Percentiles rank a stretch among this genome's conserved stretches.
These are phyloP conservation scores for Nicotiana paniculata DNA, from an alignment of 257 asterid species.

Conservation along the genomic window DNA sequence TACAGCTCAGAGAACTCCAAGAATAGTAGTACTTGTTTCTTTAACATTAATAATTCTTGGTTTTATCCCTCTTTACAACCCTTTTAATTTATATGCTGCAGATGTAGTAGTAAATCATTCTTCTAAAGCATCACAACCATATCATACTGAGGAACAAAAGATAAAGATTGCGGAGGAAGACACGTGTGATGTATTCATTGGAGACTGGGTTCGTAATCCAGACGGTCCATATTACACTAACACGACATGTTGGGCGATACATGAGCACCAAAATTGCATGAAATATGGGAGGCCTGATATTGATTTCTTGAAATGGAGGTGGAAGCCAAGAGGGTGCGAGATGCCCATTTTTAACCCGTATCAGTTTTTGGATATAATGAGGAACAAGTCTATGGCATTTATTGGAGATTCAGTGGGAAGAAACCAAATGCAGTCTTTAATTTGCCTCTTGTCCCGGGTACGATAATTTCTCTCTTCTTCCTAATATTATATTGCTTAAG, in stretches of 20 bases:
- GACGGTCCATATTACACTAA: conserved; percentile 53
- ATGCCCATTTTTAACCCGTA: conserved; percentile 39
- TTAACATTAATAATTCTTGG: conserved; percentile 8
- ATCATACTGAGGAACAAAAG: conserved; percentile 11
- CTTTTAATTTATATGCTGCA: not conserved
- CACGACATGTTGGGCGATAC: conserved; percentile 51
- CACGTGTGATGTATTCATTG: conserved; percentile 37
- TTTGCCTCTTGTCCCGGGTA: conserved; percentile 55
- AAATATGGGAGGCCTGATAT: conserved; percentile 50
- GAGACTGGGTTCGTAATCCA: conserved; percentile 51
- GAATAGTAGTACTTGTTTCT: not conserved
- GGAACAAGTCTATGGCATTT: conserved; percentile 45
- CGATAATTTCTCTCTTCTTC: not conserved
- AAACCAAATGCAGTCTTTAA: conserved; percentile 61
- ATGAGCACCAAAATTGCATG: conserved; percentile 66
- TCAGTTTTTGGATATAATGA: conserved; percentile 42
- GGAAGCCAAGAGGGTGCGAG: conserved; percentile 55
- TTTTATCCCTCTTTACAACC: conserved; percentile 9
- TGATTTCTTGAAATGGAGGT: conserved; percentile 44
- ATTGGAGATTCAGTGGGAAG: conserved; percentile 64
- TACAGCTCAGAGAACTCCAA: not conserved
- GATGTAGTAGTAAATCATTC: not conserved
- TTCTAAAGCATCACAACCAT: not conserved
- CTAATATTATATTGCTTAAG: not conserved
- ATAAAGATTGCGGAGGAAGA: conserved; percentile 14